Conservation (phyloP, 139 green algal species). For the Picochlorum sp. region DNA sequence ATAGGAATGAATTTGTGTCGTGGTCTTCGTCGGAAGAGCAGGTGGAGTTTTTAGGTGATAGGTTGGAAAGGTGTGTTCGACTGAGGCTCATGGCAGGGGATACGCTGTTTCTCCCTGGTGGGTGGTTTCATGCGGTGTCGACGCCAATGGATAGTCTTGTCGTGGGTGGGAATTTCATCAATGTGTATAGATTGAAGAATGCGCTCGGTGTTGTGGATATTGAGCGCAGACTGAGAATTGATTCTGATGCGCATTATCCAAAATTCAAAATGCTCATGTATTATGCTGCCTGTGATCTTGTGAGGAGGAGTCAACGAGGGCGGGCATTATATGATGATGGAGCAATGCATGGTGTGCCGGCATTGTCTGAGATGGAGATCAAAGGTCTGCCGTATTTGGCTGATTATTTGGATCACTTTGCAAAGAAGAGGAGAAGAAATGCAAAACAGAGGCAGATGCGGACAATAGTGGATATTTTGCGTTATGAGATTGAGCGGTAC, state of each 20-base stretch:
- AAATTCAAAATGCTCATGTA: conserved; percentile 32
- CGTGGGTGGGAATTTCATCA: conserved; percentile 41
- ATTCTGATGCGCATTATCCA: conserved; percentile 35
- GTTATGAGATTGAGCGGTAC: background rate
- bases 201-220: conserved; percentile 17
- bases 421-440: background rate
- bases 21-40: conserved; percentile 36
- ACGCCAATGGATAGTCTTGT: conserved; percentile 36
- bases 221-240: conserved; percentile 20
- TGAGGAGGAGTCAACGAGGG: background rate
- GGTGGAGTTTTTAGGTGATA: conserved; percentile 25
- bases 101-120: conserved; percentile 46
- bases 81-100: conserved; percentile 26
- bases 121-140: conserved; percentile 45
- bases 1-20: conserved; percentile 33
- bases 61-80: conserved; percentile 14
- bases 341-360: too few relatives aligned
- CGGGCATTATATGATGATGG: too few relatives aligned
- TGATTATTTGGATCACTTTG: too few relatives aligned
- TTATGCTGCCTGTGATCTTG: conserved; percentile 16
- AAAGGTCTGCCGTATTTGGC: too few relatives aligned
- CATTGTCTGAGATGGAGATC: too few relatives aligned
- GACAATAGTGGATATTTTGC: background rate
- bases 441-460: background rate
- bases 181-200: conserved; percentile 14